phyloP scores from a whole-genome alignment of 1,284 basidiomycete species.

The Cystobasidiaceae sp. region DNA sequence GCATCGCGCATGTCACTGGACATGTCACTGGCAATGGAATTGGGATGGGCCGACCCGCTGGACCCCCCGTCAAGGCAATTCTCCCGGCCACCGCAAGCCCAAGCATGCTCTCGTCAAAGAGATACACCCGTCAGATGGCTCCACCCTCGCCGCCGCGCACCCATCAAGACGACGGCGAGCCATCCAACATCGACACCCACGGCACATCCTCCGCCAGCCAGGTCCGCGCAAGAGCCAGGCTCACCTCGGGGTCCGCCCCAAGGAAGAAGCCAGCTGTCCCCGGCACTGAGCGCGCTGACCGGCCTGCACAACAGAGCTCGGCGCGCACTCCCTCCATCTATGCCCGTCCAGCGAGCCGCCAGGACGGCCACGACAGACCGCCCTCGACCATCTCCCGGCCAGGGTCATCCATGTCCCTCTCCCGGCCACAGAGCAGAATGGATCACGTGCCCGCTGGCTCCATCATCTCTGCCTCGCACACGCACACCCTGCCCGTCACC shows the following conservation, averaged over 20 bases:
- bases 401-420: not conserved
- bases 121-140: slow-evolving; percentile 27
- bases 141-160: slow-evolving; percentile 20
- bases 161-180: not conserved
- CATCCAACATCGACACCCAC: not conserved
- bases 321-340: not conserved
- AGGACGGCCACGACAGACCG: not conserved
- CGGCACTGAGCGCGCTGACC: slow-evolving; percentile 38
- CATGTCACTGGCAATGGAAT: not conserved
- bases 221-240: slow-evolving; percentile 31
- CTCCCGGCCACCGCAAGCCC: slow-evolving; percentile 25
- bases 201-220: slow-evolving; percentile 22
- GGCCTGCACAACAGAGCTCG: slow-evolving; percentile 6
- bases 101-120: slow-evolving; percentile 24
- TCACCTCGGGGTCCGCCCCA: slow-evolving; percentile 38
- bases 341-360: not conserved
- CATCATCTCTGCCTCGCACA: slow-evolving; percentile 12
- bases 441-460: not conserved
- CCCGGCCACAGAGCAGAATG: slow-evolving; percentile 8
- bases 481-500: not conserved
- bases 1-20: too few species aligned
- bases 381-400: not conserved
- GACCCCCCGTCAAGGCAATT: too few species aligned
- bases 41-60: not conserved
- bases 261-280: slow-evolving; percentile 35